phyloP scores from a whole-genome alignment of 192 early-diverging fungal genomes.

The Phlyctochytrium planicorne region DNA sequence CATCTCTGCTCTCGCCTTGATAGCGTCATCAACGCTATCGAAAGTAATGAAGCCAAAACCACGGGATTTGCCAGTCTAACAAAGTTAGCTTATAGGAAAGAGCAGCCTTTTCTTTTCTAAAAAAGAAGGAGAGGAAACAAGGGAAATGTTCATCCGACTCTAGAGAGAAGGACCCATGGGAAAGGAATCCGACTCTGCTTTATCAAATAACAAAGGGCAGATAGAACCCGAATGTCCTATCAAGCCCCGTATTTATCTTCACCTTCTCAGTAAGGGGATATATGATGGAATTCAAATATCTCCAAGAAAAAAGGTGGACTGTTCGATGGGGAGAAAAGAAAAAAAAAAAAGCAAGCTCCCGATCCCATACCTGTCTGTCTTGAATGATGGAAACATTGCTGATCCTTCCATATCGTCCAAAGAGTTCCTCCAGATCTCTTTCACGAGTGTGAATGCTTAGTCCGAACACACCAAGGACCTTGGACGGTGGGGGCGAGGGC shows the following conservation, averaged over 20 bases:
- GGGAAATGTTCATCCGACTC: slow-evolving; percentile 2
- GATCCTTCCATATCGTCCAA: slow-evolving; percentile 56
- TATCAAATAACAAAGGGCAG: not conserved
- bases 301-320: slow-evolving; percentile 2
- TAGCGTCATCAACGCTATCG: slow-evolving; percentile 45
- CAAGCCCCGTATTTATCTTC: slow-evolving; percentile 8
- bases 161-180: not conserved
- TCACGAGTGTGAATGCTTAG: slow-evolving; percentile 60
- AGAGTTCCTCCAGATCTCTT: slow-evolving; percentile 57
- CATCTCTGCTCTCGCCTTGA: slow-evolving; percentile 53
- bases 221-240: not conserved
- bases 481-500: slow-evolving; percentile 27
- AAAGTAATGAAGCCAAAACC: slow-evolving; percentile 73
- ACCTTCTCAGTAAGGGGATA: slow-evolving; percentile 5
- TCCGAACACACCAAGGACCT: slow-evolving; percentile 72
- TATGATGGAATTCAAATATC: slow-evolving; percentile 5
- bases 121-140: too few species aligned
- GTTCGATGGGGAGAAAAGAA: not conserved
- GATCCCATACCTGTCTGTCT: slow-evolving; percentile 38
- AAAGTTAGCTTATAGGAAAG: not conserved
- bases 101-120: too few species aligned
- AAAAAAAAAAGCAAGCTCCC: not conserved
- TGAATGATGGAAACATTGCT: slow-evolving; percentile 63
- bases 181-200: slow-evolving; percentile 1
- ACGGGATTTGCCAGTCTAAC: slow-evolving; percentile 55